Percentiles rank a stretch among this genome's conserved stretches.
Conservation (phyloP, 2,329 filamentous ascomycete species). For the Periglandula ipomoeae region DNA sequence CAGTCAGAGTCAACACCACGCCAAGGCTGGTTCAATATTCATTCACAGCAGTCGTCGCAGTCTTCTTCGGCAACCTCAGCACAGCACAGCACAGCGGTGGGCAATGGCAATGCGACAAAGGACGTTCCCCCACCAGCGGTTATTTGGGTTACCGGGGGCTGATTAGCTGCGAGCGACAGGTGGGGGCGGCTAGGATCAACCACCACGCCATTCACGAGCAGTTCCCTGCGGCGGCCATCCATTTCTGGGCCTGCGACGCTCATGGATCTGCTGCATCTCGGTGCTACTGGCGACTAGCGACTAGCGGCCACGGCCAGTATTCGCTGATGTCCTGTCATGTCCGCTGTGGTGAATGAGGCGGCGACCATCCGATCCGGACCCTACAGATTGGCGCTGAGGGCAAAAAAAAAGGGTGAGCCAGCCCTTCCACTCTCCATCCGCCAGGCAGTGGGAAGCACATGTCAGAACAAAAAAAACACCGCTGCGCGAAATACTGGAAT, state of each 20-base stretch:
- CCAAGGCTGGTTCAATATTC: neutral
- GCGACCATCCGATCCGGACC: neutral
- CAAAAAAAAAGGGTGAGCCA: too few relatives aligned
- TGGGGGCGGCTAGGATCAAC: slow-evolving; percentile 10
- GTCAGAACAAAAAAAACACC: slow-evolving; percentile 14
- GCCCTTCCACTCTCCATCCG: too few relatives aligned
- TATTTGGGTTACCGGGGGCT: slow-evolving; percentile 8
- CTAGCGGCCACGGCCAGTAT: neutral
- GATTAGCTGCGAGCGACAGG: slow-evolving; percentile 11
- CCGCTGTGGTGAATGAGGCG: neutral
- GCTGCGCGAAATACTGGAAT: slow-evolving; percentile 5
- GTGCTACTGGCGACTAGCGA: neutral
- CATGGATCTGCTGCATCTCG: neutral
- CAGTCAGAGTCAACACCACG: slow-evolving; percentile 3
- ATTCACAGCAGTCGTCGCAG: too few relatives aligned
- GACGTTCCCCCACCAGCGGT: slow-evolving; percentile 6
- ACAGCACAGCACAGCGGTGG: slow-evolving; percentile 1
- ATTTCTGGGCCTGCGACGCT: neutral
- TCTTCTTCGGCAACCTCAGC: neutral
- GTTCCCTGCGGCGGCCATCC: too few relatives aligned
- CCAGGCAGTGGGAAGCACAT: slow-evolving; percentile 11
- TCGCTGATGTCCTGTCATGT: neutral
- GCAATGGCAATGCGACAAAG: slow-evolving; percentile 1
- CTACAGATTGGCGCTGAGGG: neutral
- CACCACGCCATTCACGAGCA: slow-evolving; percentile 1